A percentile compares a stretch with the other conserved stretches of the same genome.
Conservation (phyloP, 371 early-diverging fungal genomes). For the Capniomyces stellatus region DNA sequence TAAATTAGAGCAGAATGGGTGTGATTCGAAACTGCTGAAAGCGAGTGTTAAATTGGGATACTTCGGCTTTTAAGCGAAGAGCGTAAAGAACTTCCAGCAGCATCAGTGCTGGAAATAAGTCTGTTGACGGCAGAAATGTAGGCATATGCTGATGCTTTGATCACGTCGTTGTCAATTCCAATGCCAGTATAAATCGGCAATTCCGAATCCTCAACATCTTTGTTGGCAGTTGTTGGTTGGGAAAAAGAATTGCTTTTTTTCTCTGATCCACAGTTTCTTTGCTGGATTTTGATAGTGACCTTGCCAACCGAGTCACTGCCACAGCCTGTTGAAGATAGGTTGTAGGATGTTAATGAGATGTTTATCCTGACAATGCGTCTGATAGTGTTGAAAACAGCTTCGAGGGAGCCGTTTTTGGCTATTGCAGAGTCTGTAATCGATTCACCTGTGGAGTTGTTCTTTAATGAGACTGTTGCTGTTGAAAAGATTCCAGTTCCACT, state of each 20-base stretch:
- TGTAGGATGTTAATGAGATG: conserved; percentile 43
- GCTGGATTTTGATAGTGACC: conserved; percentile 50
- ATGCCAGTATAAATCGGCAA: conserved; percentile 40
- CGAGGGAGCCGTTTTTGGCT: conserved; percentile 60
- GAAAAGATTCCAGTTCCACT: conserved; percentile 46
- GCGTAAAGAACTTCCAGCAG: too few relatives aligned
- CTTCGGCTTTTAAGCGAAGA: too few relatives aligned
- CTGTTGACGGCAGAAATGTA: conserved; percentile 67
- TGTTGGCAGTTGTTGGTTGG: not conserved
- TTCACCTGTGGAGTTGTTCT: conserved; percentile 24
- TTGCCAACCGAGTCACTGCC: conserved; percentile 74
- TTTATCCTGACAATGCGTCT: conserved; percentile 49
- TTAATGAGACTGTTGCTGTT: conserved; percentile 54
- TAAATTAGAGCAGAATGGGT: too few relatives aligned
- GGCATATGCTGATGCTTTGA: conserved; percentile 67
- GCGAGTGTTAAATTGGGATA: too few relatives aligned
- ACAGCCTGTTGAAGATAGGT: conserved; percentile 65
- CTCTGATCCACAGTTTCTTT: too few relatives aligned
- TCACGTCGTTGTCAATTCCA: conserved; percentile 63
- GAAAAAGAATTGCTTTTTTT: too few relatives aligned
- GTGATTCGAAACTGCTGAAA: too few relatives aligned
- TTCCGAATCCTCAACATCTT: not conserved
- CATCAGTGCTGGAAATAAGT: not conserved
- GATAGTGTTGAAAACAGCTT: conserved; percentile 66
- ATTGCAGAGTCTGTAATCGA: conserved; percentile 55